These are phyloP conservation scores for Reutealis trisperma DNA, from an alignment of 345 rosid genomes.

Conservation along the genomic window DNA sequence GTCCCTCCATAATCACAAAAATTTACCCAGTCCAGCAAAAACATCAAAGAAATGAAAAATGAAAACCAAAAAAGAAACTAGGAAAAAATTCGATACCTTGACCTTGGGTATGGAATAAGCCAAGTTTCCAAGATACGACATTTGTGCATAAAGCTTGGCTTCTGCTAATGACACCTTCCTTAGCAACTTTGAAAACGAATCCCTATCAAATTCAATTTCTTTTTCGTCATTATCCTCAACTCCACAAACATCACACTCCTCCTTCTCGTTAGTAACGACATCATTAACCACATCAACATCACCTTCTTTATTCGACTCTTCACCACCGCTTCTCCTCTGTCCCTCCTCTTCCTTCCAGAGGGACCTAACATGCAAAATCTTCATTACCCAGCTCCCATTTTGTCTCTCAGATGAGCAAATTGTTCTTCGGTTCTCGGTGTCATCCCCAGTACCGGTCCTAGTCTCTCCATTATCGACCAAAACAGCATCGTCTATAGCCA, in stretches of 20 bases:
- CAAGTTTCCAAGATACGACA: constrained; percentile 74
- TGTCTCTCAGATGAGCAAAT: constrained; percentile 32
- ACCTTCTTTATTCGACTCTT: constrained; percentile 9
- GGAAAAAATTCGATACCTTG: constrained; percentile 41
- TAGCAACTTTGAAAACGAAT: constrained; percentile 71
- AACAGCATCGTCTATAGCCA: constrained; percentile 61
- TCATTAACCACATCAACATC: constrained; percentile 1
- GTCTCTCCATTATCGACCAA: constrained; percentile 48
- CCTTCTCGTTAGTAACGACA: constrained; percentile 8
- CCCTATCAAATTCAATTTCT: constrained; percentile 57
- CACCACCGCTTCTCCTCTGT: constrained; percentile 24
- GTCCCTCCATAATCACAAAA: neutral
- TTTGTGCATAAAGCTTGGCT: constrained; percentile 72
- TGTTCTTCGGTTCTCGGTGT: constrained; percentile 21
- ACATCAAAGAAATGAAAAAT: neutral
- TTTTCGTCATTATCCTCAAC: constrained; percentile 40
- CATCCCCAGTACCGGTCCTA: constrained; percentile 23
- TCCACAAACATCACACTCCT: constrained; percentile 53
- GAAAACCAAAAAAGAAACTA: neutral
- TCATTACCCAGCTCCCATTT: constrained; percentile 79
- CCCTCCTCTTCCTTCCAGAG: constrained; percentile 50
- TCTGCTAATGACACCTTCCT: constrained; percentile 61
- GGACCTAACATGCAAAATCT: constrained; percentile 77
- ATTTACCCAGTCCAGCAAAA: neutral
- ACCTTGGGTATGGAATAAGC: constrained; percentile 77